These are phyloP conservation scores for Sporobolomyces pararoseus DNA, from an alignment of 768 basidiomycete species.

Conservation along the genomic window DNA sequence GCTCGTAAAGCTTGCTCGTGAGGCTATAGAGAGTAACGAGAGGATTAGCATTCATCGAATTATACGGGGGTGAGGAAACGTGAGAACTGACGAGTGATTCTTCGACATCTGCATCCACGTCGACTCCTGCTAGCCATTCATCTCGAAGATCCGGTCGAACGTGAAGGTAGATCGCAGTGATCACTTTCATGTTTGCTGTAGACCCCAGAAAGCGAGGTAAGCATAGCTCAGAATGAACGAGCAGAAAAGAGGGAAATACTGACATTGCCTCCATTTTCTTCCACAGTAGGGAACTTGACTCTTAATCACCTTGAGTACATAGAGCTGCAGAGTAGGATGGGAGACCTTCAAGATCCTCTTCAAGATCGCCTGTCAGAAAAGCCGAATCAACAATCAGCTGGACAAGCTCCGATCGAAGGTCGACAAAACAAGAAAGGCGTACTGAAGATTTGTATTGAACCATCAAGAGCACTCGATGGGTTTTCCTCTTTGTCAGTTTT, in stretches of 20 bases:
- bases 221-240: no score
- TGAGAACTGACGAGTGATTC: conserved; percentile 63
- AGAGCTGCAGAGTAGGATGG: conserved; percentile 88
- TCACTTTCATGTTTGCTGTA: conserved; percentile 97
- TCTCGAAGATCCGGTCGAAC: conserved; percentile 94
- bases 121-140: conserved; percentile 92
- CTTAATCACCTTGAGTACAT: conserved; percentile 94
- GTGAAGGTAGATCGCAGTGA: conserved; percentile 95
- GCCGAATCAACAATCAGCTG: no score
- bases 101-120: conserved; percentile 86
- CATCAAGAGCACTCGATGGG: conserved; percentile 90
- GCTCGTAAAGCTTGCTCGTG: conserved; percentile 92
- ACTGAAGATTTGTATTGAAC: conserved; percentile 98
- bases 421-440: conserved; percentile 49
- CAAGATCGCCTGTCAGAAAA: conserved; percentile 79
- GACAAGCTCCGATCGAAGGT: background rate
- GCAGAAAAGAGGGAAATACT: conserved; percentile 45
- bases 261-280: conserved; percentile 95
- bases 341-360: conserved; percentile 91
- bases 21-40: conserved; percentile 66
- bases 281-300: conserved; percentile 98
- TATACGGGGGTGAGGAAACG: no score
- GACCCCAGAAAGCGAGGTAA: conserved; percentile 13
- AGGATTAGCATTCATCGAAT: no score
- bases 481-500: conserved; percentile 89